A percentile compares a stretch with the other conserved stretches of the same genome.
Conservation (phyloP, 495 filamentous ascomycete genomes). For the Pseudevernia furfuracea region DNA sequence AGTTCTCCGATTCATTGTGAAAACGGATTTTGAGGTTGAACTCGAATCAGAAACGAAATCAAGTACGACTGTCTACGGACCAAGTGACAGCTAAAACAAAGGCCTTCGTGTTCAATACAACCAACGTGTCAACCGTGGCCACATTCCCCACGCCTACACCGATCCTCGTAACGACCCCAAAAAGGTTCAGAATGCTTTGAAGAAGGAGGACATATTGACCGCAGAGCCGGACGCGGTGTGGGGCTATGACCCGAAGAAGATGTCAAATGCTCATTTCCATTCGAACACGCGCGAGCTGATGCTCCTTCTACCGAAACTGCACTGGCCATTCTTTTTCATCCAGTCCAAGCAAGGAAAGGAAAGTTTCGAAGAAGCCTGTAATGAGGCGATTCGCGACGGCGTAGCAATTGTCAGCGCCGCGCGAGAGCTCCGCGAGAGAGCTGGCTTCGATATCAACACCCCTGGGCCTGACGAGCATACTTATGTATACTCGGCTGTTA, state of each 20-base stretch:
- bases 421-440: slow-evolving; percentile 1
- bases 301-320: neutral
- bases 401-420: slow-evolving; percentile 6
- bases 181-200: neutral
- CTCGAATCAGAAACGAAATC: too few species aligned
- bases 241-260: neutral
- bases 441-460: neutral
- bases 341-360: slow-evolving; percentile 12
- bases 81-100: too few species aligned
- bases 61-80: too few species aligned
- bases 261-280: neutral
- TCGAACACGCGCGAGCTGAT: neutral
- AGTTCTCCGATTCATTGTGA: too few species aligned
- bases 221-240: neutral
- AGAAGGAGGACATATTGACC: neutral
- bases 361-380: slow-evolving; percentile 4
- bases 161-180: too few species aligned
- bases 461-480: slow-evolving; percentile 8
- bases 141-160: too few species aligned
- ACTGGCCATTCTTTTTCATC: slow-evolving; percentile 11
- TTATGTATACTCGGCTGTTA: slow-evolving; percentile 15
- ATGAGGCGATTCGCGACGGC: slow-evolving; percentile 13
- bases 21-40: too few species aligned
- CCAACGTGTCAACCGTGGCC: too few species aligned
- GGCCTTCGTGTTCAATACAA: too few species aligned